Conservation (phyloP, 2,329 filamentous ascomycete species). For the Diaporthe ampelina region DNA sequence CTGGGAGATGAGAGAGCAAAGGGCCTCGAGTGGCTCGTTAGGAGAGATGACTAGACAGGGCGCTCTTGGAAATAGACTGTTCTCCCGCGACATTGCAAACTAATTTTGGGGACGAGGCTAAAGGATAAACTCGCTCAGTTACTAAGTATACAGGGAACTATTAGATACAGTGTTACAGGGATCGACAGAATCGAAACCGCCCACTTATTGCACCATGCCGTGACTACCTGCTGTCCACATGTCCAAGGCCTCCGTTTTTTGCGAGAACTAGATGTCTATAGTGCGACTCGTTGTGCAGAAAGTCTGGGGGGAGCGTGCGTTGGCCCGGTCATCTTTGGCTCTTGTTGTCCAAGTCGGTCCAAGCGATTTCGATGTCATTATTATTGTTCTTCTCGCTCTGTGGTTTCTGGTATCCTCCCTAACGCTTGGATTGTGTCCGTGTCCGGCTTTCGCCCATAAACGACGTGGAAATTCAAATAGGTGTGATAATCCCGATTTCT, state of each 20-base stretch:
- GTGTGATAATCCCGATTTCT: conserved; percentile 62
- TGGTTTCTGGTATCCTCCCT: background rate
- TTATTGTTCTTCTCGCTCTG: conserved; percentile 1
- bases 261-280: background rate
- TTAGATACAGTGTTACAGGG: background rate
- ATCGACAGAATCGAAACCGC: background rate
- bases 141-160: background rate
- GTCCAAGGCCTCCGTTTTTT: background rate
- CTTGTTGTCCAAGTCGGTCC: background rate
- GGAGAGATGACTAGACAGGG: conserved; percentile 37
- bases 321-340: background rate
- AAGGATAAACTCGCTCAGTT: background rate
- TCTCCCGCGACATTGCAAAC: background rate
- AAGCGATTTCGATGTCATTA: background rate
- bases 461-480: conserved; percentile 64
- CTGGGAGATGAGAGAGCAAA: conserved; percentile 63
- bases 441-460: conserved; percentile 64
- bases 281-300: background rate
- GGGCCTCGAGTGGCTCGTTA: conserved; percentile 63
- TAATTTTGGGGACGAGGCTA: background rate
- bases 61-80: background rate
- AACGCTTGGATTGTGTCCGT: conserved; percentile 13
- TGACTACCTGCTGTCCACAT: background rate
- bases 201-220: background rate
- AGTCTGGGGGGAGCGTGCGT: background rate